Evolutionary conservation across 768 basidiomycete species (phyloP), one percentile per base, ranked within the genome.

Genomic region (Macrolepiota albuminosa): DNA sequence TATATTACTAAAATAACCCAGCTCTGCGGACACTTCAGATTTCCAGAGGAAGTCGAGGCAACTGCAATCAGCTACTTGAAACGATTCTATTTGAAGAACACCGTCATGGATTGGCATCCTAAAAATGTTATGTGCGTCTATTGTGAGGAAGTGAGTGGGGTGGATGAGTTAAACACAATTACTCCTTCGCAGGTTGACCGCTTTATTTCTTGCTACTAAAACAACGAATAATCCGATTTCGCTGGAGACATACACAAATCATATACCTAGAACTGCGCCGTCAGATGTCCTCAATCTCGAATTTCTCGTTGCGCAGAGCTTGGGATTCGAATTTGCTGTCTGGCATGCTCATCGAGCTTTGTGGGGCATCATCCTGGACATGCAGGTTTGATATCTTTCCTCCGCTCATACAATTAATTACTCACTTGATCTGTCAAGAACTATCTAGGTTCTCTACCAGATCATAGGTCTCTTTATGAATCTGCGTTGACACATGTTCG

Each of bases 51-150:
- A 68, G 93, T 98, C 7, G 92, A 95, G 71, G 91, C 93, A 0
- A 98, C 96, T 4, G 94, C 95, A 0, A 82, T 91, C 59, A 87
- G 83, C 58, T 99, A 97, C 73, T 77, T 99, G 65, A 98, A 98
- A 72, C 83, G 97, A 4, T 99, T 99, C 73, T 99, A 98, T 70
- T 81, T 98, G 57, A 90, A 90, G 75, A 98, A 98, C 69, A 98
- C 95, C 2, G 93, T 95, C 56, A 98, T 98, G 95, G 97, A 98
- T 70, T 98, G 93, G 88, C 97, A 98, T 76, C 97, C 97, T 0
- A 96, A 95, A 75, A 95, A 93, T 68, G 93, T 99, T 68, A 99
- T 99, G 97, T 97, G 68, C 52, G 88, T 73, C 9, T 42, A 39
- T 26, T 54, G 37, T 47, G 49, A 24, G 59, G 54, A 37, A 50